Evolutionary conservation across 1,139 yeast species (phyloP), one percentile per base, ranked within the genome.

Genomic region (Kurtzmaniella quercitrusa): DNA sequence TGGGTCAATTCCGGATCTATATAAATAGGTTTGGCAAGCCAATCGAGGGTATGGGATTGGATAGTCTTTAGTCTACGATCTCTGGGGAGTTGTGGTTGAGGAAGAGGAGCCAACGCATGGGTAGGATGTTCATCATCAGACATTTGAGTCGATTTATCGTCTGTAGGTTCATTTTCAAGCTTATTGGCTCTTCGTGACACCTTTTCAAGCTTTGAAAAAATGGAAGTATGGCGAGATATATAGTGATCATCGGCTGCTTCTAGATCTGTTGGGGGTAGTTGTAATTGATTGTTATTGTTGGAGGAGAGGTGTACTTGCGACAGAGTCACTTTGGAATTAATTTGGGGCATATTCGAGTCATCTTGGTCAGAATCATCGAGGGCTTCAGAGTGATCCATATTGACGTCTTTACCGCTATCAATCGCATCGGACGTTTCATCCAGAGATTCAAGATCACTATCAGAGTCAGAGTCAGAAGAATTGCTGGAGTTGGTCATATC

Each of bases 71-170:
- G 61, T 42, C 59, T 62, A 40, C 58, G 61, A 51, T 81, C 84
- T 52, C 71, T 63, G 2, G 85, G 85, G 31, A 81, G 65, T 39
- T 68, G 80, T 0, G 94, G 95, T 60, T 89, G 96, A 1, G 97
- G 97, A 42, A 91, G 67, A 11, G 96, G 95, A 3, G 75, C 83
- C 40, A 91, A 69, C 39, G 79, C 83, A 48, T 77, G 79, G 5
- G 54, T 55, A 23, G 66, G 31, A 5, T 27, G 31, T 27, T 27
- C 31, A 27, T 11, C 31, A 10, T 27, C 31, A 10, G 14, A 7
- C 3, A 4, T 4, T 10, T 27, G 31, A 6, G 12, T 4, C 12
- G 4, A 11, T 4, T 7, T 27, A 7, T n/a, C 31, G 14, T 27
- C 47, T 56, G 11, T 51, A 60, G 27, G n/a, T n/a, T 2, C 31